Evolutionary conservation across 108 stramenopile genomes (phyloP).

Genomic region (Chaetoceros muelleri): DNA sequence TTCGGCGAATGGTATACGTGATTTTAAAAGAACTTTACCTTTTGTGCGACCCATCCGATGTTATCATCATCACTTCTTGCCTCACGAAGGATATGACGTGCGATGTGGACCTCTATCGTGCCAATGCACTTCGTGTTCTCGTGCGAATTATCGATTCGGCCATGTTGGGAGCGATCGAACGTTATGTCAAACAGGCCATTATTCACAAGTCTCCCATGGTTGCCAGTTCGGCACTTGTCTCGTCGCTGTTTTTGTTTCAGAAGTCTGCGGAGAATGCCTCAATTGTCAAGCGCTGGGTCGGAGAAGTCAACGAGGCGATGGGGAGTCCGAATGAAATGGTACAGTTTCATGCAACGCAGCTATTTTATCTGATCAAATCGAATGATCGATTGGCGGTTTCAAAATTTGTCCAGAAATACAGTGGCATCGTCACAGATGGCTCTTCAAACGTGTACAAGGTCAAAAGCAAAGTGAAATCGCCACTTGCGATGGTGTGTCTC

Average conservation of each 20-base stretch:
- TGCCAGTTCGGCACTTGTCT: constrained; percentile 52
- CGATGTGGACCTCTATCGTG: constrained; percentile 60
- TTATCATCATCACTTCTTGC: constrained; percentile 70
- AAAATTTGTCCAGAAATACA: constrained; percentile 53
- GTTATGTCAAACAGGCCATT: constrained; percentile 78
- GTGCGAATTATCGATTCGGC: constrained; percentile 64
- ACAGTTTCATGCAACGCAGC: constrained; percentile 64
- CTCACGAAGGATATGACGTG: constrained; percentile 83
- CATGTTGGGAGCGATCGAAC: constrained; percentile 72
- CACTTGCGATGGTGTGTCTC: constrained; percentile 45
- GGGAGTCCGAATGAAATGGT: constrained; percentile 51
- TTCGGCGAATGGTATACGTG: constrained; percentile 37
- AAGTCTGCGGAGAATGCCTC: constrained; percentile 10
- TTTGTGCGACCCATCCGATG: constrained; percentile 62
- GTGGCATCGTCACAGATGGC: neutral
- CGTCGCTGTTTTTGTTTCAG: constrained; percentile 16
- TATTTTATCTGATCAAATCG: constrained; percentile 63
- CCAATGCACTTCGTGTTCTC: constrained; percentile 75
- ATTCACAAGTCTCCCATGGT: constrained; percentile 56
- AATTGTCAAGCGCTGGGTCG: constrained; percentile 42
- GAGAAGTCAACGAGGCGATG: constrained; percentile 59
- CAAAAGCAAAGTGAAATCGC: constrained; percentile 27
- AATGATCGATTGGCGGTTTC: constrained; percentile 59
- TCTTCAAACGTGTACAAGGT: neutral
- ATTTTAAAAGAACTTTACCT: constrained; percentile 78